Base-by-base conservation (phyloP, 352 stramenopile genomes). In the Achlya hypogyna region DNA sequence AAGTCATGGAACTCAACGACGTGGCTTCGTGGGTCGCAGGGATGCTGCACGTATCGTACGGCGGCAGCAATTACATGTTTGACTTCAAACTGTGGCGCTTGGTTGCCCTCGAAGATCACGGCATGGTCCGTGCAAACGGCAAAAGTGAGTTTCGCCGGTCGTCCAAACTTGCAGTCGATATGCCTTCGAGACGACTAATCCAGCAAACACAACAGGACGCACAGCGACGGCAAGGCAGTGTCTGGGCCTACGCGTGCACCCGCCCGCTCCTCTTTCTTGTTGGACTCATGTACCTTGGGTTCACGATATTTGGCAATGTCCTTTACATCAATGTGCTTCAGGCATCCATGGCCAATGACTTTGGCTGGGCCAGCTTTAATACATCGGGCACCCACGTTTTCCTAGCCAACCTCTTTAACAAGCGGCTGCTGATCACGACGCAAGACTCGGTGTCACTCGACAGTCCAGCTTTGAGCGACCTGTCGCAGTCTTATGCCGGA, bases 301-400 rank as follows among this genome's bases (percentile, higher is more conserved):
- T 3, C 6, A 38, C 49, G 2, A 12, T 56, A 4, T 9, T 2
- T 3, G 8, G 49, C 25, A 56, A 56, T n/a, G 31, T 56, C 10
- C 12, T n/a, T 12, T 56, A 56, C 8, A 12, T 56, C 25, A 10
- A 31, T 1, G 49, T 56, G 25, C 25, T 56, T 3, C 25, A 56
- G 6, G 2, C 10, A 6, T 20, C n/a, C 40, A 52, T 65, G 58
- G 35, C 58, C 12, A 65, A 47, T 18, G 58, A 65, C 45, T 65
- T 54, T 65, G 38, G 58, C 5, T 65, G 58, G 58, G 28, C 18
- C 28, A 22, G 35, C 14, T 65, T 65, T 25, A 65, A 65, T 42
- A 27, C 58, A 10, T 10, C 49, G 2, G 49, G 49, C 1, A 10
- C 31, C 12, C 49, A 38, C 31, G 3, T 9, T 1, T 56, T 56